These are phyloP conservation scores for Scalesia atractyloides DNA, from an alignment of 129 eudicot species.

Conservation along the genomic window DNA sequence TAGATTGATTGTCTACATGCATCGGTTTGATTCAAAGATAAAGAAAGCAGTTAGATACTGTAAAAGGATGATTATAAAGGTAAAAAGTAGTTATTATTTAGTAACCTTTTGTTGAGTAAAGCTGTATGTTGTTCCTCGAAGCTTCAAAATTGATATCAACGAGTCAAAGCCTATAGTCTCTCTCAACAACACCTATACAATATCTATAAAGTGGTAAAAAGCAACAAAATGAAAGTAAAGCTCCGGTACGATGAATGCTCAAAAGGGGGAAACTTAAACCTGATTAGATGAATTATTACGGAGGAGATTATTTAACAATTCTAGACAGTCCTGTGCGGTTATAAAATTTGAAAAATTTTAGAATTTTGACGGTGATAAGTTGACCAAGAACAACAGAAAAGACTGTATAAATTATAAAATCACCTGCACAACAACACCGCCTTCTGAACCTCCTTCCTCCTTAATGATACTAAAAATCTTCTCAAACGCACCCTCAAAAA, in stretches of 20 bases:
- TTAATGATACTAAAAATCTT: conserved; percentile 86
- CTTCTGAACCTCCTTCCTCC: conserved; percentile 98
- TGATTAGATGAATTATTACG: conserved; percentile 82
- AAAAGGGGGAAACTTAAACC: conserved; percentile 44
- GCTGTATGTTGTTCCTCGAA: conserved; percentile 81
- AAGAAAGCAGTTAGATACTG: conserved; percentile 23
- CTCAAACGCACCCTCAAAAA: conserved; percentile 99
- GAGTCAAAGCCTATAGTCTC: conserved; percentile 92
- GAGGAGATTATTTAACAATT: conserved; percentile 82
- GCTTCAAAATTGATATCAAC: conserved; percentile 79
- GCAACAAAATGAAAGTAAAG: conserved; percentile 12
- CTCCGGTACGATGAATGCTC: background rate
- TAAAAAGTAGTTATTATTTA: conserved; percentile 2
- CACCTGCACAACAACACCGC: conserved; percentile 99
- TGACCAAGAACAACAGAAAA: conserved; percentile 10
- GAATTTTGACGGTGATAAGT: conserved; percentile 4
- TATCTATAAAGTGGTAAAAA: conserved; percentile 33
- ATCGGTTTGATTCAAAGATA: conserved; percentile 30
- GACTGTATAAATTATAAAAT: conserved; percentile 12
- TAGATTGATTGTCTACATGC: conserved; percentile 90
- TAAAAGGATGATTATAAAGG: conserved; percentile 9
- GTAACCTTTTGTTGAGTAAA: conserved; percentile 94
- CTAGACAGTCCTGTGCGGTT: conserved; percentile 80
- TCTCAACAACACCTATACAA: conserved; percentile 73
- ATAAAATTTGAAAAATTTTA: conserved; percentile 13